These are phyloP conservation scores for Talaromyces albobiverticillius DNA, from an alignment of 2,329 filamentous ascomycete genomes.

Conservation along the genomic window DNA sequence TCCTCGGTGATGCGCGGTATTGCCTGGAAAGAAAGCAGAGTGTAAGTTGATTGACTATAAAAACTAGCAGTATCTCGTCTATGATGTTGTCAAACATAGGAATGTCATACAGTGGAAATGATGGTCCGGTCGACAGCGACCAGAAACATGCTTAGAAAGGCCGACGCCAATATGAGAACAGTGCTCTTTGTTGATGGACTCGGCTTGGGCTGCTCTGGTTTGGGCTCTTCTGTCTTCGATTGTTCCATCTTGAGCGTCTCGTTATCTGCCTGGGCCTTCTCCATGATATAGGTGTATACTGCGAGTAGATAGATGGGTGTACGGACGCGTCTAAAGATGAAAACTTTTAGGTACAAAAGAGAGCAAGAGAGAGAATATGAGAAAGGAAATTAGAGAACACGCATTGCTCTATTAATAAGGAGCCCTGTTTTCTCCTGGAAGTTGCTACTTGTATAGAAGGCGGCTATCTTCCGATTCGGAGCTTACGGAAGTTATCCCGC, in stretches of 20 bases:
- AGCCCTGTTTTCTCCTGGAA: background rate
- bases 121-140: conserved; percentile 14
- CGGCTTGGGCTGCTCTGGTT: background rate
- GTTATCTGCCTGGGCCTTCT: background rate
- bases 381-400: too few relatives aligned
- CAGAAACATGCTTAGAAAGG: background rate
- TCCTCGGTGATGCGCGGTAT: conserved; percentile 25
- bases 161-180: background rate
- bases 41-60: background rate
- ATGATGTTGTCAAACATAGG: background rate
- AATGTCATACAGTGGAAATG: conserved; percentile 15
- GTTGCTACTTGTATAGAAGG: background rate
- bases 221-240: background rate
- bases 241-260: background rate
- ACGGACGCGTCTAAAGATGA: background rate
- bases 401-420: too few relatives aligned
- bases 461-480: too few relatives aligned
- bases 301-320: background rate
- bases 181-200: conserved; percentile 23
- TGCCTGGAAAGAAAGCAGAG: conserved; percentile 6
- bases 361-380: background rate
- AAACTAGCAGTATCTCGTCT: background rate
- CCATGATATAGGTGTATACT: background rate
- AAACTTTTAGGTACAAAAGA: background rate
- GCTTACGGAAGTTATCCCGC: background rate